phyloP scores from a whole-genome alignment of 305 asterid genomes.

The Plantago coronopus region DNA sequence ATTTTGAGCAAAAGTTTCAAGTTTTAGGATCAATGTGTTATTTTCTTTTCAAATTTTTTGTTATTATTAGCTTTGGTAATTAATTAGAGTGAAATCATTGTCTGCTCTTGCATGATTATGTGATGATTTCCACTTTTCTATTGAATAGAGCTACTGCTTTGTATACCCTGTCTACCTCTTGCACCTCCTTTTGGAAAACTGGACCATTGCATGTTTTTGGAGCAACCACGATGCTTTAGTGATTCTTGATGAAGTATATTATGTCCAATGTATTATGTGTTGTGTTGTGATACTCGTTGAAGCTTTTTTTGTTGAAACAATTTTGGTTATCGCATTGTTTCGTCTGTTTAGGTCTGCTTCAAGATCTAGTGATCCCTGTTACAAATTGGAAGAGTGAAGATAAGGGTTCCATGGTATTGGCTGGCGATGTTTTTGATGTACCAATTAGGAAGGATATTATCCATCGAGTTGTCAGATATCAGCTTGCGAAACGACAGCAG shows the following conservation, averaged over 20 bases:
- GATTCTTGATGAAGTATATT: too few relatives aligned
- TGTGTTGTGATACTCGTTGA: neutral
- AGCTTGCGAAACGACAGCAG: constrained; percentile 93
- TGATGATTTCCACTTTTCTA: too few relatives aligned
- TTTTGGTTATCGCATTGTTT: constrained; percentile 13
- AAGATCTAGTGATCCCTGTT: constrained; percentile 79
- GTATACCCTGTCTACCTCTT: too few relatives aligned
- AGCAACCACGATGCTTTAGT: too few relatives aligned
- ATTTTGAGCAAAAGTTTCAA: too few relatives aligned
- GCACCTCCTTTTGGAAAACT: too few relatives aligned
- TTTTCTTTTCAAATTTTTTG: too few relatives aligned
- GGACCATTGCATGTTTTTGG: neutral
- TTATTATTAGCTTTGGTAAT: too few relatives aligned
- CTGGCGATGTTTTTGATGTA: constrained; percentile 89
- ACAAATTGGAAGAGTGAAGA: constrained; percentile 72
- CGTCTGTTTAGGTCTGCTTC: constrained; percentile 51
- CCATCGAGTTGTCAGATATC: constrained; percentile 97
- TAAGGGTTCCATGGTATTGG: constrained; percentile 78
- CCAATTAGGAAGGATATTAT: constrained; percentile 87
- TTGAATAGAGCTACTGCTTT: too few relatives aligned
- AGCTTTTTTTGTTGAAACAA: constrained; percentile 1
- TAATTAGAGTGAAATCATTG: too few relatives aligned
- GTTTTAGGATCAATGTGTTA: too few relatives aligned
- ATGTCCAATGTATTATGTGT: neutral
- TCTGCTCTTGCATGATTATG: neutral